Conservation (phyloP, 208 protist species). For the Blastocrithidia nonstop region DNA sequence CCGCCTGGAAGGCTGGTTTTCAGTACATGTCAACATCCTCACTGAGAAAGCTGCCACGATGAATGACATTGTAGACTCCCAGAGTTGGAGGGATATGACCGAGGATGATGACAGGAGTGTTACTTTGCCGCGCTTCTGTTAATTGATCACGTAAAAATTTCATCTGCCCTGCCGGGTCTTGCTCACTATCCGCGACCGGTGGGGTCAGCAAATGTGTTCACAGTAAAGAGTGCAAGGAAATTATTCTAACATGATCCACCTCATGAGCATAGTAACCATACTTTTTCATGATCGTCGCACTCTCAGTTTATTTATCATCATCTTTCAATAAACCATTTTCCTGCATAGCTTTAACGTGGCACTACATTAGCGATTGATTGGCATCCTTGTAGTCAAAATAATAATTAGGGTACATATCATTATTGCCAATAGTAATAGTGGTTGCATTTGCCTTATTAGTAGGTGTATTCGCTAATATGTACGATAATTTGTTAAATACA, state of each 20-base stretch:
- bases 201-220: slow-evolving; percentile 30
- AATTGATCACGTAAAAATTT: slow-evolving; percentile 32
- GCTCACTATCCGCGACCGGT: slow-evolving; percentile 12
- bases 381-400: slow-evolving; percentile 12
- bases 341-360: slow-evolving; percentile 13
- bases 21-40: slow-evolving; percentile 37
- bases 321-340: slow-evolving; percentile 11
- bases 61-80: slow-evolving; percentile 25
- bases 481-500: slow-evolving; percentile 6
- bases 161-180: slow-evolving; percentile 66
- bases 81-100: slow-evolving; percentile 57
- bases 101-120: slow-evolving; percentile 42
- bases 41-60: slow-evolving; percentile 10
- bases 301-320: slow-evolving; percentile 6
- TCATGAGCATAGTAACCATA: slow-evolving; percentile 52
- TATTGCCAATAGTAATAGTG: slow-evolving; percentile 44
- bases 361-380: slow-evolving; percentile 9
- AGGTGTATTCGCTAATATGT: slow-evolving; percentile 7
- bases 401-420: slow-evolving; percentile 65
- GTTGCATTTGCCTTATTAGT: slow-evolving; percentile 4
- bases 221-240: slow-evolving; percentile 61
- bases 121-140: slow-evolving; percentile 9
- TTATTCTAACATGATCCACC: slow-evolving; percentile 13
- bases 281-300: slow-evolving; percentile 10
- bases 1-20: slow-evolving; percentile 29